Conservation (phyloP, 805 yeast species). For the Lipomyces chichibuensis region DNA sequence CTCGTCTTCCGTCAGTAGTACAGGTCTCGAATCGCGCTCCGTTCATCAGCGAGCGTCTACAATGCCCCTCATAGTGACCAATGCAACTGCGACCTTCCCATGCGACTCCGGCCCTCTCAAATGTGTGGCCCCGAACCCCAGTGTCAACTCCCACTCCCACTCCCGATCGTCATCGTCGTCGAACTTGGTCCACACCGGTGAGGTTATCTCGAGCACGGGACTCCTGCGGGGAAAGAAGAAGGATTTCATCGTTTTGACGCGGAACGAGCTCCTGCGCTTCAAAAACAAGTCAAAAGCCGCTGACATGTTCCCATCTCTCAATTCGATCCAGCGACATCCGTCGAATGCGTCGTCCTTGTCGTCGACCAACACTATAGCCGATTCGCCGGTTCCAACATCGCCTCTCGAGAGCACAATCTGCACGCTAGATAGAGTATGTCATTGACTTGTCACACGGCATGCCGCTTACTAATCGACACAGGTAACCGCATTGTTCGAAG, state of each 20-base stretch:
- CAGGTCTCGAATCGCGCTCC: background rate
- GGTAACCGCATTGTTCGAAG: conserved; percentile 27
- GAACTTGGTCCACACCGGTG: conserved; percentile 33
- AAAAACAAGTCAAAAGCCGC: conserved; percentile 32
- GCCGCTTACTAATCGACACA: background rate
- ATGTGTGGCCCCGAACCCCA: background rate
- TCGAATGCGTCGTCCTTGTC: conserved; percentile 20
- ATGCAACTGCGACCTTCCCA: background rate
- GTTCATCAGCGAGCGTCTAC: conserved; percentile 3
- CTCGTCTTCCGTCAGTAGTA: conserved; percentile 4
- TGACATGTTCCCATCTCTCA: conserved; percentile 31
- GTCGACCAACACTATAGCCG: conserved; percentile 7
- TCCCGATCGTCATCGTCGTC: conserved; percentile 3
- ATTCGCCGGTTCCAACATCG: background rate
- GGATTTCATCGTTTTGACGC: conserved; percentile 37
- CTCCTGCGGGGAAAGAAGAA: conserved; percentile 36
- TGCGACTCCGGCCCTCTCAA: background rate
- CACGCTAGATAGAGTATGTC: conserved; percentile 22
- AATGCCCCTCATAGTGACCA: conserved; percentile 1
- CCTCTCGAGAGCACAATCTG: conserved; percentile 18
- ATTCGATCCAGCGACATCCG: conserved; percentile 10
- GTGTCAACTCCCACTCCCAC: background rate
- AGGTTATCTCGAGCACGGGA: conserved; percentile 34
- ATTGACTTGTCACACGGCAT: background rate
- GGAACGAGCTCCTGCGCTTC: conserved; percentile 34